phyloP scores from a whole-genome alignment of 495 filamentous ascomycete genomes.

The Aspergillus funiculosus region DNA sequence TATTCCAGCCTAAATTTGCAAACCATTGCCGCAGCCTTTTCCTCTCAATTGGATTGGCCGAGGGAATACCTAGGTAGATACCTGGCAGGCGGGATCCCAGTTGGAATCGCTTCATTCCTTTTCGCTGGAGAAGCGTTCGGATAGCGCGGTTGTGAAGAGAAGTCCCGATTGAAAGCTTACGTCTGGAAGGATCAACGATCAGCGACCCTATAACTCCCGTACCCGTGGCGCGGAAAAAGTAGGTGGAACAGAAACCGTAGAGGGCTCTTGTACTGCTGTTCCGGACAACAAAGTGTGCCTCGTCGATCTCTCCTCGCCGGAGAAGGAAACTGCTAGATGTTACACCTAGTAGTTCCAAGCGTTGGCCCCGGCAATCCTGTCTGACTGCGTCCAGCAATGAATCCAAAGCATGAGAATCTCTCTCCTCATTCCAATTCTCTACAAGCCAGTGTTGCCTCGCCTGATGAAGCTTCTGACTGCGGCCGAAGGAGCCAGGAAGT shows the following conservation, averaged over 20 bases:
- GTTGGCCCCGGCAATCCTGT: conserved; percentile 51
- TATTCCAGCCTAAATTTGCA: conserved; percentile 66
- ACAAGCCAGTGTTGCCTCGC: conserved; percentile 86
- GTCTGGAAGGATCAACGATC: conserved; percentile 74
- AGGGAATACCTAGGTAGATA: conserved; percentile 74
- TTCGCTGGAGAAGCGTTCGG: conserved; percentile 59
- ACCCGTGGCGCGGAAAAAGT: conserved; percentile 61
- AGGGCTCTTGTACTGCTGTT: conserved; percentile 83
- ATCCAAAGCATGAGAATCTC: conserved; percentile 65
- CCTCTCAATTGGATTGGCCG: conserved; percentile 50
- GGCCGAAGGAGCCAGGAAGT: conserved; percentile 73
- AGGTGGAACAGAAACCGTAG: conserved; percentile 86
- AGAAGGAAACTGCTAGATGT: conserved; percentile 71
- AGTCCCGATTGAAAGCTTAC: conserved; percentile 80
- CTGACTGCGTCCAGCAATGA: conserved; percentile 60
- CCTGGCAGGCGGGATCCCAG: conserved; percentile 72
- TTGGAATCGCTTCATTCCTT: conserved; percentile 67
- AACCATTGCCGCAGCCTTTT: conserved; percentile 61
- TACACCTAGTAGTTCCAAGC: conserved; percentile 57
- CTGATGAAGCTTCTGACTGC: conserved; percentile 74
- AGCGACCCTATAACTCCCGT: conserved; percentile 76
- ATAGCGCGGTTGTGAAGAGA: conserved; percentile 80
- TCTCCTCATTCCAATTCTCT: conserved; percentile 71
- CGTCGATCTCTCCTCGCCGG: conserved; percentile 58
- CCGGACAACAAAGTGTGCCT: conserved; percentile 82